phyloP scores from a whole-genome alignment of 768 basidiomycete species.

The Chlorophyllum brunneum region DNA sequence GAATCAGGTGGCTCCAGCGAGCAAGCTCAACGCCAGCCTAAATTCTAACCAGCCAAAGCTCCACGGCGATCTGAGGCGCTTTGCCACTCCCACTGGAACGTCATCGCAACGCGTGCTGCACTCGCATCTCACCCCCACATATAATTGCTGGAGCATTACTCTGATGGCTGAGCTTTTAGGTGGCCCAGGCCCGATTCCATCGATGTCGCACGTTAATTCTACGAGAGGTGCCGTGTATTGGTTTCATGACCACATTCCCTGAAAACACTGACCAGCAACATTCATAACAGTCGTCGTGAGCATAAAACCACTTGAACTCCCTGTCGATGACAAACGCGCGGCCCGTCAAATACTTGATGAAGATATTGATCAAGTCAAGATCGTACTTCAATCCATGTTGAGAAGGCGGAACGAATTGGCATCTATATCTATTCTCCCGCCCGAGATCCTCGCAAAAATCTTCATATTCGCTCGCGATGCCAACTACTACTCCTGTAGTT shows the following conservation, averaged over 20 bases:
- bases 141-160: neutral
- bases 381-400: constrained; percentile 30
- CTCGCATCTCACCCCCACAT: neutral
- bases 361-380: constrained; percentile 30
- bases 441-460: constrained; percentile 37
- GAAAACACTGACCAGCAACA: neutral
- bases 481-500: constrained; percentile 1
- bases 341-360: constrained; percentile 32
- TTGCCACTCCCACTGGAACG: no score
- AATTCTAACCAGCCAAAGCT: no score
- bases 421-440: constrained; percentile 35
- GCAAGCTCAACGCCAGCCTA: no score
- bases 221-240: constrained; percentile 19
- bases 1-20: no score
- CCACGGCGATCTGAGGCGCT: no score
- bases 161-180: constrained; percentile 23
- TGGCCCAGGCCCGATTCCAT: constrained; percentile 25
- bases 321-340: constrained; percentile 16
- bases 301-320: constrained; percentile 14
- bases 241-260: constrained; percentile 5
- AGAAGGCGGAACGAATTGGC: constrained; percentile 33
- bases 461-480: constrained; percentile 25
- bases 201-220: neutral
- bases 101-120: no score
- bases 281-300: neutral